Base-by-base conservation (phyloP, 352 stramenopile species). In the Thraustochytrium aureum region DNA sequence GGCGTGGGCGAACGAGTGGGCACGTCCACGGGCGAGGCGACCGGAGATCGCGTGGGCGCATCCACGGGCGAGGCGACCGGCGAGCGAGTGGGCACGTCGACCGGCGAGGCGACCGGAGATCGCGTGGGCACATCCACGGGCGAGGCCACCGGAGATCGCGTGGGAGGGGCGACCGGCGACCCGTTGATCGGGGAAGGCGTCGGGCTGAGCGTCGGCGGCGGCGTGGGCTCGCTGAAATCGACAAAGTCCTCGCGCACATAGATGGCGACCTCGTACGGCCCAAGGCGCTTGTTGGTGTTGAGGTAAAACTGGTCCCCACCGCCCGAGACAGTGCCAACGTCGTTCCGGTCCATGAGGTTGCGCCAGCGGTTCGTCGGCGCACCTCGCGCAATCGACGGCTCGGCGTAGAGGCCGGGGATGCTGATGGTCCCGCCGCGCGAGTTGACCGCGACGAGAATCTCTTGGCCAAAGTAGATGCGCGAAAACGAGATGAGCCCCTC, bases 241-340 rank as follows among this genome's bases (percentile, higher is more conserved):
- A 64, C 56, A 64, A 64, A 64, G 56, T 64, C 56, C 33, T 64
- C 56, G 56, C 56, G 56, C 26, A 64, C 56, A 38, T 26, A 64
- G 56, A 64, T 64, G 26, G 56, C 56, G 35, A 64, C 56, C 10
- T n/a, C 10, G 35, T 64, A 26, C 10, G 10, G 10, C 10, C 26
- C 10, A 10, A 64, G 56, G 26, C n/a, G 10, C 33, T 26, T 64
- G 26, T 38, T 38, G 35, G 35, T 38, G 10, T 26, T 10, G 10
- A 64, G 56, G 10, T 38, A 7, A n/a, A 26, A 26, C 10, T 26
- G 14, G 10, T 38, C 10, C 10, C 56, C 56, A 26, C n/a, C 26
- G 10, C 56, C 10, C 10, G 10, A 10, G 10, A 64, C 56, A 38
- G 56, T 64, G 56, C 10, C 56, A 10, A 64, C 56, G 10, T 64